Evolutionary conservation across 2,329 filamentous ascomycete genomes (phyloP).

Genomic region (Diaporthe destruens): DNA sequence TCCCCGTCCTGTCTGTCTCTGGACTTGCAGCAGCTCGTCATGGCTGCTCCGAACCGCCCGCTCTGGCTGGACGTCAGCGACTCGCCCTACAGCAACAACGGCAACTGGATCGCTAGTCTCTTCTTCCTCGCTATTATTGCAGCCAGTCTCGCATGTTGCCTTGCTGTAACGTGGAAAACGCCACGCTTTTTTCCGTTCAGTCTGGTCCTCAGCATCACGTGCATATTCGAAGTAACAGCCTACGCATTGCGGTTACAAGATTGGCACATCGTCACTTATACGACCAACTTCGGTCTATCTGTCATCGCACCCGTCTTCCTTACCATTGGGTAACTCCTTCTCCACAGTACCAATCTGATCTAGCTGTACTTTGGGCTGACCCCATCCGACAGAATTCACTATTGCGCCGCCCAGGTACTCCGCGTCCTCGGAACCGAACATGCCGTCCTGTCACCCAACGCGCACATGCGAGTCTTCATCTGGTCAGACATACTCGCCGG

Average conservation of each 20-base stretch:
- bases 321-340: conserved; percentile 45
- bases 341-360: neutral
- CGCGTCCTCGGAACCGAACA: conserved; percentile 48
- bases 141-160: conserved; percentile 32
- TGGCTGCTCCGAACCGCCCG: conserved; percentile 32
- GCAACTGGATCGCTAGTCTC: conserved; percentile 25
- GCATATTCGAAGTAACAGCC: conserved; percentile 32
- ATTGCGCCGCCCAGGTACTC: conserved; percentile 46
- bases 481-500: conserved; percentile 47
- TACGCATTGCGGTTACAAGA: conserved; percentile 36
- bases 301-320: conserved; percentile 49
- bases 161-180: conserved; percentile 34
- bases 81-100: conserved; percentile 39
- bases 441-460: conserved; percentile 46
- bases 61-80: conserved; percentile 38
- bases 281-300: conserved; percentile 37
- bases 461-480: conserved; percentile 47
- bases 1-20: neutral
- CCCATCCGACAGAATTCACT: conserved; percentile 47
- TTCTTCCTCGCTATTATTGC: conserved; percentile 37
- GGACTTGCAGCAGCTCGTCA: conserved; percentile 13
- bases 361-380: neutral
- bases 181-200: conserved; percentile 37
- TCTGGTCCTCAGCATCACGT: conserved; percentile 35
- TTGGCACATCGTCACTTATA: conserved; percentile 35